phyloP scores from a whole-genome alignment of 202 grass and related monocot species.

The Cymbopogon flexuosus region DNA sequence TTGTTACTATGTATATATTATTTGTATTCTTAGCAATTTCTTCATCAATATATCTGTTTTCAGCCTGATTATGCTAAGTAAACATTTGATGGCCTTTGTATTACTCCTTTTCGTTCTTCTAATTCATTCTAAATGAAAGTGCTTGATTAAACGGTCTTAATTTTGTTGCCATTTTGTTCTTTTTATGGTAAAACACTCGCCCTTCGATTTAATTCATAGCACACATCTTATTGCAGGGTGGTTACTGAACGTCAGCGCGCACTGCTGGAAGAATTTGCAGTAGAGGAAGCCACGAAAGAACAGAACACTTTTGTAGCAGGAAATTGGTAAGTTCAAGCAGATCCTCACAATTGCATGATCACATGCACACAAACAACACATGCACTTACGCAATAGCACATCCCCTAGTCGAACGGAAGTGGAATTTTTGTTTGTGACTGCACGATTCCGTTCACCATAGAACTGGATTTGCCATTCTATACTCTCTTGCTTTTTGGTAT shows the following conservation, averaged over 20 bases:
- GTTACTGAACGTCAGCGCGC: slow-evolving; percentile 68
- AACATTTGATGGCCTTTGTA: neutral
- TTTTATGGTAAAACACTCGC: neutral
- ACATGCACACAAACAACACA: neutral
- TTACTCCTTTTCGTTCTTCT: neutral
- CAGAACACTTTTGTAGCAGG: slow-evolving; percentile 44
- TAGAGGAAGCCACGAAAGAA: slow-evolving; percentile 70
- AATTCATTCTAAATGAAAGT: neutral
- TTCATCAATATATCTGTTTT: neutral
- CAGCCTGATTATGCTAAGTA: neutral
- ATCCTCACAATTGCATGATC: neutral
- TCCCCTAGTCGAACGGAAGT: neutral
- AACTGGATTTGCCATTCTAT: neutral
- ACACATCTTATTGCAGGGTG: slow-evolving; percentile 42
- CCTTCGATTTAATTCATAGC: slow-evolving; percentile 20
- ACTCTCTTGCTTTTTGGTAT: neutral
- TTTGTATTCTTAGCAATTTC: neutral
- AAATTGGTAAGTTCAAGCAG: slow-evolving; percentile 56
- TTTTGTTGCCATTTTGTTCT: neutral
- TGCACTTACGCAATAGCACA: neutral
- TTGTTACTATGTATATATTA: neutral
- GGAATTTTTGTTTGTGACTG: neutral
- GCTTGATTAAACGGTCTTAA: neutral
- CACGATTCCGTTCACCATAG: neutral
- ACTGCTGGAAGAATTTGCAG: slow-evolving; percentile 89